A percentile compares a stretch with the other conserved stretches of the same genome.
Conservation (phyloP, 2,329 filamentous ascomycete species). For the Aureobasidium sp. region DNA sequence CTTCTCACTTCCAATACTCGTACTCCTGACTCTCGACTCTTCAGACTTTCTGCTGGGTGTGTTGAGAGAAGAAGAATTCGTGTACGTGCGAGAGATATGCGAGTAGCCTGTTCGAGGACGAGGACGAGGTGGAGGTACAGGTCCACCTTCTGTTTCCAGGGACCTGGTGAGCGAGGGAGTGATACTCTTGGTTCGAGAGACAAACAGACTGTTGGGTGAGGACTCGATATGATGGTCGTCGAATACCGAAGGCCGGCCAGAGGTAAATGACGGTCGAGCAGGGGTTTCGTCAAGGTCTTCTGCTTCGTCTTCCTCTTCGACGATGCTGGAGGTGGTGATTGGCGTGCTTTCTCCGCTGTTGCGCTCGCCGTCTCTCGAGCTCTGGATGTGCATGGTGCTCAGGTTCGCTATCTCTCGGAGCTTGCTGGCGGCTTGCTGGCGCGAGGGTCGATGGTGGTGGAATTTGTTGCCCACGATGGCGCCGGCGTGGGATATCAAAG, state of each 20-base stretch:
- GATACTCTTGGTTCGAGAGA: neutral
- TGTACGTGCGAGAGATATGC: neutral
- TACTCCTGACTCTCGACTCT: neutral
- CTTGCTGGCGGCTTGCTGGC: constrained; percentile 63
- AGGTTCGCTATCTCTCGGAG: constrained; percentile 78
- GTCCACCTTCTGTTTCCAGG: neutral
- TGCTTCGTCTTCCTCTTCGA: neutral
- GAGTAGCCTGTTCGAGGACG: neutral
- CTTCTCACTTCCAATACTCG: neutral
- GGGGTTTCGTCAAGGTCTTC: neutral
- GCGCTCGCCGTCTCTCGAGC: neutral
- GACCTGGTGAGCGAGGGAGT: neutral
- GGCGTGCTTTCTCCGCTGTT: constrained; percentile 1
- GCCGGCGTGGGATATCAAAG: constrained; percentile 88
- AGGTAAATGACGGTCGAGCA: constrained; percentile 9
- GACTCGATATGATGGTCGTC: neutral
- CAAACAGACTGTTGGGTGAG: neutral
- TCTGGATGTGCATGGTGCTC: constrained; percentile 51
- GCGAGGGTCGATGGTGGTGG: constrained; percentile 75
- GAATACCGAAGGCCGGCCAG: neutral
- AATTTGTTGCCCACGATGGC: constrained; percentile 98
- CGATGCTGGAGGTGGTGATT: neutral
- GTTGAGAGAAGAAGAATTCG: neutral
- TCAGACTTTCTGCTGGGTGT: neutral
- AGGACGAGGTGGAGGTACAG: neutral